Conservation (phyloP, 2,329 filamentous ascomycete species). For the Alternaria alternata region DNA sequence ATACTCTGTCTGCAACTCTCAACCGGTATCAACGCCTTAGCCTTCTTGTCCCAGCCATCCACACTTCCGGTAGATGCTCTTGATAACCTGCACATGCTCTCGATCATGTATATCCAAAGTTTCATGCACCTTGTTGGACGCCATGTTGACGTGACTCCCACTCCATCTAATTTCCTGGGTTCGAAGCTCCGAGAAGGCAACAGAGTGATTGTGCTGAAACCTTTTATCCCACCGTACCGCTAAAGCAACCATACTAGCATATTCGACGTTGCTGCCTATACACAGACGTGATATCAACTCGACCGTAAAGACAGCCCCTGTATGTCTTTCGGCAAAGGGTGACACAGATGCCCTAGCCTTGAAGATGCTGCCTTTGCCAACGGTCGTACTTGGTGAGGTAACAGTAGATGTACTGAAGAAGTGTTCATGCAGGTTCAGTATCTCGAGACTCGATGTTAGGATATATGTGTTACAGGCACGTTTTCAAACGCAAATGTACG, state of each 20-base stretch:
- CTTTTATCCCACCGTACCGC: no score
- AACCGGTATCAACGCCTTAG: no score
- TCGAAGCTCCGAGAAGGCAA: not conserved
- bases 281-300: not conserved
- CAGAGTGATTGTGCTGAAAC: not conserved
- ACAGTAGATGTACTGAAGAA: no score
- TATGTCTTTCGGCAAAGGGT: not conserved
- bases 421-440: not conserved
- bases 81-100: no score
- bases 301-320: not conserved
- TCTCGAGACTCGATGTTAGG: not conserved
- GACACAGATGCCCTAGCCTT: no score
- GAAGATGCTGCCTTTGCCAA: no score
- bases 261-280: not conserved
- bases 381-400: no score
- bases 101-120: not conserved
- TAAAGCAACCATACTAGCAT: no score
- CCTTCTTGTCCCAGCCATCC: no score
- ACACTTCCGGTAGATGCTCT: no score
- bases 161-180: not conserved
- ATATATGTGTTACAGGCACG: not conserved
- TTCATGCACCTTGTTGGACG: not conserved
- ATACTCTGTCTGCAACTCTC: no score
- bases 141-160: not conserved
- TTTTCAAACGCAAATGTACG: not conserved